Conservation (phyloP, 2,329 filamentous ascomycete species). For the Drechslerella dactyloides region DNA sequence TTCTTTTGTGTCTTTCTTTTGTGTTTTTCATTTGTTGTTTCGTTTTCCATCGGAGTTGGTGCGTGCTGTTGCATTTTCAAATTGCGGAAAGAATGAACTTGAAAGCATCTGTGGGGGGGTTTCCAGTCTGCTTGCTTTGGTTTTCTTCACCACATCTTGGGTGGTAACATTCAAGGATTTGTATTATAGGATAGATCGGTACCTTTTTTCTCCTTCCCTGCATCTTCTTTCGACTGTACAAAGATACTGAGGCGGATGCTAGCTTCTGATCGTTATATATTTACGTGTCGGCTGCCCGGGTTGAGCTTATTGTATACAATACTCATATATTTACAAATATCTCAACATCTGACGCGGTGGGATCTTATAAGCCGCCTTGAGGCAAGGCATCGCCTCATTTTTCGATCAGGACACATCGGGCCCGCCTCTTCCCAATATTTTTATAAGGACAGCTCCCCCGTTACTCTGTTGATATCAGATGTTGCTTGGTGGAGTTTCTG, state of each 20-base stretch:
- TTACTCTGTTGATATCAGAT: no score
- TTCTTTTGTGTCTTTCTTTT: constrained; percentile 41
- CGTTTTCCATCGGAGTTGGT: constrained; percentile 43
- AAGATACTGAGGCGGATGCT: not conserved
- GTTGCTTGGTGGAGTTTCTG: no score
- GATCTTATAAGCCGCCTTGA: no score
- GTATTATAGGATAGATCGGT: constrained; percentile 47
- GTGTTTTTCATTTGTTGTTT: constrained; percentile 15
- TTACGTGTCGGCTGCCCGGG: no score
- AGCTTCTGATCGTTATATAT: no score
- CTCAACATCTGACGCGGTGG: no score
- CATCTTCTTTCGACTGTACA: not conserved
- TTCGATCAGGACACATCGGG: no score
- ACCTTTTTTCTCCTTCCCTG: not conserved
- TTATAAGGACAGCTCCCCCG: no score
- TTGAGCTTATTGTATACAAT: no score
- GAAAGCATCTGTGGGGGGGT: not conserved
- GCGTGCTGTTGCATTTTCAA: constrained; percentile 23
- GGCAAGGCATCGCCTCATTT: no score
- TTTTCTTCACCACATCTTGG: constrained; percentile 20
- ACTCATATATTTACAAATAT: no score
- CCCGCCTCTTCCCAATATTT: no score
- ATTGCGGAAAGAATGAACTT: constrained; percentile 36
- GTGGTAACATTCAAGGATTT: constrained; percentile 27
- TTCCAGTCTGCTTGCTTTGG: not conserved